Evolutionary conservation across 805 yeast species (phyloP), one percentile per base, ranked within the genome.

Genomic region (Metschnikowia orientalis): DNA sequence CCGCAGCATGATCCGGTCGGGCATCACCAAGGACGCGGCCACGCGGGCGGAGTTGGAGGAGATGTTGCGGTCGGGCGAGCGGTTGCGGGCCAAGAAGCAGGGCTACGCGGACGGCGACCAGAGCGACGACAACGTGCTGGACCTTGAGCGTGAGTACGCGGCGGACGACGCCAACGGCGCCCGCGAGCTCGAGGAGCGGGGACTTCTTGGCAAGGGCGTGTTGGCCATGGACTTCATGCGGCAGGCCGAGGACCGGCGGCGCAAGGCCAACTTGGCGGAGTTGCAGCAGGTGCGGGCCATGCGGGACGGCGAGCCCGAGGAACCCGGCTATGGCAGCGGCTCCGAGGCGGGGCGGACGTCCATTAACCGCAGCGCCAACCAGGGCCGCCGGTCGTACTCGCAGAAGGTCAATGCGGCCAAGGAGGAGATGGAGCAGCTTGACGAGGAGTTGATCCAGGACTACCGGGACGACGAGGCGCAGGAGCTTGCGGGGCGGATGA

Each of bases 181-280:
- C 8, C 61, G 50, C 6, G 69, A 61, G 8, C 48, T 47, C 2
- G 55, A 57, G 20, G 57, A 63, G 19, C 44, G 55, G 15, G 41
- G 40, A 7, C 70, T 66, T 27, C 56, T 79, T n/a, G 89, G 92
- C 13, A 90, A 89, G 57, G 97, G 97, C 35, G 80, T 90, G 13
- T 62, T 90, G 72, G 81, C 79, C 30, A 92, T 92, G 97, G 95
- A 89, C 45, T 90, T 90, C 57, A 90, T 90, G 97, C 80, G 72
- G 45, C 82, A 81, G 40, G 97, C 97, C 1, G 95, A 81, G 41
- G 79, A 78, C 35, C 72, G 79, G 44, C 74, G 76, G 41, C 72
- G 68, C 38, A 69, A 71, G 34, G 77, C 70, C 26, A 89, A 86
- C 55, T 58, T 67, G 32, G 67, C 69, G 38, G 70, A 72, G 19